Conservation (phyloP, 2,329 filamentous ascomycete genomes). For the Monosporascus sp. region DNA sequence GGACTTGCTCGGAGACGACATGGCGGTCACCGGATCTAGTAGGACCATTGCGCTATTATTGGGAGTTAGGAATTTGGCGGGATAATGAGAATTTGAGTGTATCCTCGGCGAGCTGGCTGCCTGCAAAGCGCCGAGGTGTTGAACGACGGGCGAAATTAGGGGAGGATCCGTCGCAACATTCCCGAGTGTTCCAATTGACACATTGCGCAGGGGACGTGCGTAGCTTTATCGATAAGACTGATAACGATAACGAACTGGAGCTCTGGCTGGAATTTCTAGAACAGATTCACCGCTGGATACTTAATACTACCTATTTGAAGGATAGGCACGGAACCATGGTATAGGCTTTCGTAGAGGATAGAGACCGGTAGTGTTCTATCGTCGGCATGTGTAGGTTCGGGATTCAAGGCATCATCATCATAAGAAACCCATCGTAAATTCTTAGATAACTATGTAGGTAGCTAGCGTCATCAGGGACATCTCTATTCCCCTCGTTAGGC, state of each 20-base stretch:
- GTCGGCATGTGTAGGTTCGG: no score
- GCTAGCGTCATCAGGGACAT: background rate
- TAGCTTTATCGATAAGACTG: background rate
- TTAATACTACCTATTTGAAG: no score
- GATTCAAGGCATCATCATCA: no score
- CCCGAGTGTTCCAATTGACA: background rate
- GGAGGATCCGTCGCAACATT: background rate
- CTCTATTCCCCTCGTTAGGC: background rate
- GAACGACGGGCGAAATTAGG: background rate
- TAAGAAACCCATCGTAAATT: no score
- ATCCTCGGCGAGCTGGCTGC: background rate
- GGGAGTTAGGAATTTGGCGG: background rate
- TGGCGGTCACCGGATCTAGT: constrained; percentile 34
- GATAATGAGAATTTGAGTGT: background rate
- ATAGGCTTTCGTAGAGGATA: no score
- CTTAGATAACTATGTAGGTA: background rate
- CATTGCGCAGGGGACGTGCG: background rate
- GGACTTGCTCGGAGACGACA: constrained; percentile 24
- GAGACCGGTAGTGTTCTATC: no score
- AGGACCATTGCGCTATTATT: constrained; percentile 22
- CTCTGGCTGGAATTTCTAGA: background rate
- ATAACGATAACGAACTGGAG: background rate
- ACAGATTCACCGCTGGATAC: background rate
- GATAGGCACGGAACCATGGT: no score
- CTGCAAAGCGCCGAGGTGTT: background rate